Percentiles rank a stretch among this genome's conserved stretches.
Conservation (phyloP, 1,139 yeast species). For the Maudiozyma humilis region DNA sequence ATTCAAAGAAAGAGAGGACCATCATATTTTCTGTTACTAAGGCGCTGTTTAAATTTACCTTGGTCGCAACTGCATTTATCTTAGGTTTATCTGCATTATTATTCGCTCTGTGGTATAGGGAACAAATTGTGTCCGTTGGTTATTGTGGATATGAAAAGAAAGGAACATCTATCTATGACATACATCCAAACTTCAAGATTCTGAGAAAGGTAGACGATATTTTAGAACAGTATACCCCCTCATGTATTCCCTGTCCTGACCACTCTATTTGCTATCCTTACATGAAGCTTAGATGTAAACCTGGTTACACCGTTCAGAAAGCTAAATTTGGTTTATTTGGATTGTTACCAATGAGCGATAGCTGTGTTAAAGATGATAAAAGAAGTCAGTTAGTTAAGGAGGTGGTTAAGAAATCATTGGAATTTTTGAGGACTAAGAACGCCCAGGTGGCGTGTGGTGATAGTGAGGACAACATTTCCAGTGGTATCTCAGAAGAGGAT, state of each 20-base stretch:
- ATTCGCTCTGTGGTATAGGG: slow-evolving; percentile 53
- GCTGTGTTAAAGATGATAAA: slow-evolving; percentile 71
- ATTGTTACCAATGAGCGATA: slow-evolving; percentile 49
- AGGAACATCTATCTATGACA: slow-evolving; percentile 27
- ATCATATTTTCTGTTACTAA: background rate
- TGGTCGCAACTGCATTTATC: slow-evolving; percentile 7
- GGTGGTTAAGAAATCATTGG: slow-evolving; percentile 60
- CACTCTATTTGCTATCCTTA: slow-evolving; percentile 68
- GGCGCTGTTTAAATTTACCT: slow-evolving; percentile 3
- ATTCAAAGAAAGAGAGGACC: background rate
- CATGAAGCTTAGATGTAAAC: slow-evolving; percentile 56
- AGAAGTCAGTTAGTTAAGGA: slow-evolving; percentile 61
- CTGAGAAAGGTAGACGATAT: slow-evolving; percentile 16
- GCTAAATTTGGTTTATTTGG: slow-evolving; percentile 54
- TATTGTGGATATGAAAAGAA: slow-evolving; percentile 53
- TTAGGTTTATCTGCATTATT: slow-evolving; percentile 23
- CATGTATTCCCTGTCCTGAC: slow-evolving; percentile 69
- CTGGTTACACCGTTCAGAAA: slow-evolving; percentile 50
- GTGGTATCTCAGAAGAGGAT: slow-evolving; percentile 48
- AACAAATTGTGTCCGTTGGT: slow-evolving; percentile 51
- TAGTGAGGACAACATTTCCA: slow-evolving; percentile 36
- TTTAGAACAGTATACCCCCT: slow-evolving; percentile 39
- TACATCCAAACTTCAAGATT: slow-evolving; percentile 12
- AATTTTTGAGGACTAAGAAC: slow-evolving; percentile 57
- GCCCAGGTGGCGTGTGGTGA: slow-evolving; percentile 65